Base-by-base conservation (phyloP, 768 basidiomycete species). In the Calocybe gangraenosa region DNA sequence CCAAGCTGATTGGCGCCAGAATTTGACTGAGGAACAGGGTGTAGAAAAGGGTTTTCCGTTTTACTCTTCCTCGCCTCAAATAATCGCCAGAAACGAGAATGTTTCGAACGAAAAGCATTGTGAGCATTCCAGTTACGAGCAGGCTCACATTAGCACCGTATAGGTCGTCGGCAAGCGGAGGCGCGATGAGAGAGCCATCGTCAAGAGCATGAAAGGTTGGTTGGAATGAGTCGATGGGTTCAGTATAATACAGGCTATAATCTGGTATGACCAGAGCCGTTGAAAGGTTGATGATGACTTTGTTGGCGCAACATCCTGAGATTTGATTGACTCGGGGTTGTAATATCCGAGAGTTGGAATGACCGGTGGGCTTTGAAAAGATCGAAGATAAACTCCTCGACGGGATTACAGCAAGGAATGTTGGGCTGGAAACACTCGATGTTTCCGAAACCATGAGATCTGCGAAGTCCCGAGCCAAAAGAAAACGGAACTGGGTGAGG, bases 161-260 rank as follows among this genome's bases (percentile, higher is more conserved):
- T 4, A 76, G 56, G 47, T 80, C 76, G 7, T 67, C 51, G n/a
- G 65, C 53, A 52, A 73, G 73, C 7, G 73, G 67, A 1, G 72
- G 58, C 9, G 79, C 62, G 9, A 81, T 47, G 33, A 83, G 72
- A n/a, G 81, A 80, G n/a, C 81, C 81, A 59, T 84, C 81, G 11
- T 56, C 53, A 23, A 75, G 65, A 20, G 74, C 58, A 28, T 62
- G 52, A 58, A 78, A 81, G 8, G 58, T 51, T 2, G 81, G 79
- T 32, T 60, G 60, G 47, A 82, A 82, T 17, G 70, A 58, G 17
- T 61, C 46, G 45, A 76, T 68, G 34, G 76, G 58, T 18, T 56
- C 59, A 17, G 57, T 50, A 55, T 77, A 79, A 63, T 65, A 76
- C 17, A 59, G 58, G 47, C 57, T 48, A 58, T 70, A 81, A 56